Base-by-base conservation (phyloP, 257 asterid species). In the Pogostemon cablin region DNA sequence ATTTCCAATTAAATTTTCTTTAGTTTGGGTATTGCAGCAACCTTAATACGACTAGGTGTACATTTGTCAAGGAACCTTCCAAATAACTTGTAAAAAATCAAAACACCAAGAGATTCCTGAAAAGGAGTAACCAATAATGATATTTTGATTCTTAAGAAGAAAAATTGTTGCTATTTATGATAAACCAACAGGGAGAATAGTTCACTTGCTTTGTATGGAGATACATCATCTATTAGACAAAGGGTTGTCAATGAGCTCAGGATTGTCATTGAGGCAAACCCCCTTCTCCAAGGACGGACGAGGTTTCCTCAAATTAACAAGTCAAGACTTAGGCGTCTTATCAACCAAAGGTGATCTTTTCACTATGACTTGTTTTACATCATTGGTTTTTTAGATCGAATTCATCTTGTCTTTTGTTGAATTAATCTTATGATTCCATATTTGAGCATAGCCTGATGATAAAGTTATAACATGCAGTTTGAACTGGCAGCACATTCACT, bases 401-500 rank as follows among this genome's bases (percentile, higher is more conserved):
- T 3, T 54, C 11, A n/a, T 1, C 1, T 20, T 38, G 56, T 56
- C 43, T 47, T 20, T n/a, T 62, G 46, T 42, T 75, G 57, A 42
- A 67, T n/a, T 46, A n/a, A 48, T 57, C 6, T 6, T 15, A 12
- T 66, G 17, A n/a, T 77, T 44, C 41, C 58, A 17, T 25, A 37
- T 9, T 67, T 68, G 48, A 37, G 47, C 62, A 37, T 69, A 34
- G 50, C 12, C 59, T 77, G 58, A 67, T 79, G 67, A 63, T 37
- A 37, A 62, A 63, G 34, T 72, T 25, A 65, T 32, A 40, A 42
- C 65, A 9, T 85, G 80, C 88, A 87, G 93, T 85, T 91, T 91
- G 86, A 91, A 91, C 76, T 91, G 95, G 97, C 97, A 87, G 86
- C 97, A 86, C 71, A 60, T 75, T 46, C 95, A 77, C 62, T 87